A percentile compares a stretch with the other conserved stretches of the same genome.
These are phyloP conservation scores for Jaminaea rosea DNA, from an alignment of 1,284 basidiomycete genomes.

Conservation along the genomic window DNA sequence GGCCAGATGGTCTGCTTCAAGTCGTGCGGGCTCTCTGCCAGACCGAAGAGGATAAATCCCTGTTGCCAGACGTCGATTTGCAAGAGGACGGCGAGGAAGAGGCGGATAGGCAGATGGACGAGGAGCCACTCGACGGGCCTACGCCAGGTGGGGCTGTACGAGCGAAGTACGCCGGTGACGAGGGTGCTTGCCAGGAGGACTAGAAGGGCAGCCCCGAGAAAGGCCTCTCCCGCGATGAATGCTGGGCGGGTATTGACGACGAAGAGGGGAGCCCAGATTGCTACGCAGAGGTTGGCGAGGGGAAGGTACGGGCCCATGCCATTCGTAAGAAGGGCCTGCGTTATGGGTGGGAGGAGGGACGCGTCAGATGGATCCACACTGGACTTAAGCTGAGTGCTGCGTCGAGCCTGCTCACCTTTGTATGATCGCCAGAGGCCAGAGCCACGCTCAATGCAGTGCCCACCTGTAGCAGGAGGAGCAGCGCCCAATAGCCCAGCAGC, in stretches of 20 bases:
- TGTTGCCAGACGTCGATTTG: conserved; percentile 51
- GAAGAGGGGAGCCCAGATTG: conserved; percentile 72
- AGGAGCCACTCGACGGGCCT: conserved; percentile 52
- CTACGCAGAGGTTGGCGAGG: conserved; percentile 71
- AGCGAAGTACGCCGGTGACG: conserved; percentile 26
- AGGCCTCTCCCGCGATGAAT: conserved; percentile 23
- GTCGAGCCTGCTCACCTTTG: conserved; percentile 62
- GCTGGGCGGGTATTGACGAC: conserved; percentile 49
- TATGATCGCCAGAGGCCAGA: conserved; percentile 62
- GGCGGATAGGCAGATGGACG: conserved; percentile 51
- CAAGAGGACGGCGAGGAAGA: conserved; percentile 51
- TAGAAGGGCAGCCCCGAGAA: conserved; percentile 23
- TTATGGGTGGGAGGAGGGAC: neutral
- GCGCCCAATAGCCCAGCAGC: conserved; percentile 59
- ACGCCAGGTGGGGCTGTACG: conserved; percentile 42
- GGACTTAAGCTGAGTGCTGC: neutral
- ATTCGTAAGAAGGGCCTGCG: conserved; percentile 42
- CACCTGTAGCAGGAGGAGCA: conserved; percentile 55
- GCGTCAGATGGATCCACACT: neutral
- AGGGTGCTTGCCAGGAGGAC: conserved; percentile 14
- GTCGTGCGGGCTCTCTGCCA: conserved; percentile 1
- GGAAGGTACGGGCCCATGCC: conserved; percentile 71
- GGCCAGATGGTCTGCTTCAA: conserved; percentile 26
- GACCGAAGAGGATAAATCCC: conserved; percentile 2
- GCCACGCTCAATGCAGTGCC: conserved; percentile 72